Evolutionary conservation across 2,329 filamentous ascomycete species (phyloP).

Genomic region (Diaporthe caulivora): DNA sequence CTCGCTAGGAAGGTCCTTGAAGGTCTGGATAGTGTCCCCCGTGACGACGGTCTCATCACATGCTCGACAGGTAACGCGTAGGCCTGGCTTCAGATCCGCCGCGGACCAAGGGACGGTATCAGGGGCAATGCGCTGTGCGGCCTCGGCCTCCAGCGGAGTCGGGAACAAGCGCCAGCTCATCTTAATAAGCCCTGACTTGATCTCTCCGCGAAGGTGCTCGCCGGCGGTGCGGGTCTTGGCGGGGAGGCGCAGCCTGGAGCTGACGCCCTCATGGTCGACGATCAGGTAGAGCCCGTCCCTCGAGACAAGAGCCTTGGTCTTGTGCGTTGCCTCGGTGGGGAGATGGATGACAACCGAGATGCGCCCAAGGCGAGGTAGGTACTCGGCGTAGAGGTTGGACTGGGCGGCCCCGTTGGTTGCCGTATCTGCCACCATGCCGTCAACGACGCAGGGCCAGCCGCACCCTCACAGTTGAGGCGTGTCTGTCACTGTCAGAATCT

Average conservation of each 20-base stretch:
- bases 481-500: background rate
- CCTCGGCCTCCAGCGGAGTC: slow-evolving; percentile 41
- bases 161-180: slow-evolving; percentile 38
- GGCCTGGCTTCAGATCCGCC: slow-evolving; percentile 17
- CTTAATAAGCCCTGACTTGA: slow-evolving; percentile 53
- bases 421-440: slow-evolving; percentile 10
- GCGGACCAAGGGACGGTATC: slow-evolving; percentile 36
- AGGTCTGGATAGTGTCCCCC: slow-evolving; percentile 54
- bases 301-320: slow-evolving; percentile 59
- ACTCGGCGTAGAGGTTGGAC: slow-evolving; percentile 69
- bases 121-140: slow-evolving; percentile 54
- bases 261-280: slow-evolving; percentile 60
- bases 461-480: slow-evolving; percentile 7
- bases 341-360: slow-evolving; percentile 70
- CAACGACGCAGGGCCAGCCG: background rate
- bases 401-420: background rate
- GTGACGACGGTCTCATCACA: slow-evolving; percentile 44
- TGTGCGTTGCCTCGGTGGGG: slow-evolving; percentile 54
- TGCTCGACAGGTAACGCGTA: slow-evolving; percentile 32
- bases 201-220: slow-evolving; percentile 45
- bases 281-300: slow-evolving; percentile 59
- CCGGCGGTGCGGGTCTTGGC: slow-evolving; percentile 50
- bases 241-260: slow-evolving; percentile 56
- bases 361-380: slow-evolving; percentile 74
- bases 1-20: slow-evolving; percentile 95